Evolutionary conservation across 2,329 filamentous ascomycete genomes (phyloP), one percentile per base, ranked within the genome.

Genomic region (Ambrosiella xylebori): DNA sequence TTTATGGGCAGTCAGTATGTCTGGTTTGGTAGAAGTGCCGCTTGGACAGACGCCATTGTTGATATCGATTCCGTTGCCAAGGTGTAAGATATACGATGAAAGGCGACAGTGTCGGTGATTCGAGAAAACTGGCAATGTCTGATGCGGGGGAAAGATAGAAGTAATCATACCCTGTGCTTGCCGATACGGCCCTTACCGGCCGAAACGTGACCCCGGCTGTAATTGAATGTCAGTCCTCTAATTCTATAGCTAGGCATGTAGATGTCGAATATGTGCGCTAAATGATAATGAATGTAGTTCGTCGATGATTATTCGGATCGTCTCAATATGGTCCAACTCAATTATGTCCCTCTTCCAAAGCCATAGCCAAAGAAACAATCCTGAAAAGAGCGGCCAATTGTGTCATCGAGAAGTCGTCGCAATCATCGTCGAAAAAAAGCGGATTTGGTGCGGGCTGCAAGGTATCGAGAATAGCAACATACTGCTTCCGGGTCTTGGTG

Each of bases 121-220:
- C 8, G 47, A 8, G 40, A 45, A 27, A 55, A 2, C 1, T 37
- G 36, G 27, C 3, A 6, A 12, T 36, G 37, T 55, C 37, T 17
- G 44, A 17, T 50, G 35, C 15, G 36, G 36, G 38, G 7, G 44
- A 9, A 41, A 38, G 13, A n/a, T 54, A 45, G 11, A 52, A 35
- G 40, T 41, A 44, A 49, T 61, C 59, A 61, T 61, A 61, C 59
- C 45, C 93, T 81, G 86, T 96, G 90, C 86, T 97, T 97, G 75
- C 93, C 93, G 73, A 97, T 76, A 83, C 91, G 91, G 80, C 93
- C 91, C 76, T 97, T 84, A 81, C 93, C 93, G 81, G 89, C 88
- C 71, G 87, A 94, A 73, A 98, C 93, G 79, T 98, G 88, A 76
- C 91, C 91, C 80, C 91, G 89, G 80, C 85, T 89, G 71, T 68